phyloP scores from a whole-genome alignment of 2,329 filamentous ascomycete species.

The Penicillium paneum region DNA sequence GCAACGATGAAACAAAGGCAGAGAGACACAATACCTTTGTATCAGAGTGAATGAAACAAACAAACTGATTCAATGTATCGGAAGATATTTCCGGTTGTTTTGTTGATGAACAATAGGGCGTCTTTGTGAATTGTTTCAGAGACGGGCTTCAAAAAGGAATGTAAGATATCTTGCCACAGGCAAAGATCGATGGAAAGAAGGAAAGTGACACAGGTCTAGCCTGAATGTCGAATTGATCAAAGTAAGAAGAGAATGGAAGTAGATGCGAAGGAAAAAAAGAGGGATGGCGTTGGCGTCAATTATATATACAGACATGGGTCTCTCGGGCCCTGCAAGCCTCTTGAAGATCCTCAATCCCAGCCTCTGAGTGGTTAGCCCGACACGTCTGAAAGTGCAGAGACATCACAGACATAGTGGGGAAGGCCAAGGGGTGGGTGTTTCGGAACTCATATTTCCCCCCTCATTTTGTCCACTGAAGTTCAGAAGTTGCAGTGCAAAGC shows the following conservation, averaged over 20 bases:
- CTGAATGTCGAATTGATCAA: slow-evolving; percentile 30
- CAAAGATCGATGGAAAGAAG: slow-evolving; percentile 28
- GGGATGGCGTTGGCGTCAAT: slow-evolving; percentile 16
- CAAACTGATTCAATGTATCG: background rate
- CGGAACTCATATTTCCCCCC: background rate
- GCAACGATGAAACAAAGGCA: background rate
- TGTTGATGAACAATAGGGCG: slow-evolving; percentile 1
- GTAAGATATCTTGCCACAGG: slow-evolving; percentile 35
- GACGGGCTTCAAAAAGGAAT: slow-evolving; percentile 22
- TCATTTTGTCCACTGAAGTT: background rate
- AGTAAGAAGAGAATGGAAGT: slow-evolving; percentile 15
- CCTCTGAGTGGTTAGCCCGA: slow-evolving; percentile 17
- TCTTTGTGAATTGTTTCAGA: slow-evolving; percentile 4
- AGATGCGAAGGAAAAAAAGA: slow-evolving; percentile 15
- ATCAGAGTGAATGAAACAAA: slow-evolving; percentile 12
- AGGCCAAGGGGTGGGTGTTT: slow-evolving; percentile 19
- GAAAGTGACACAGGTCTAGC: slow-evolving; percentile 38
- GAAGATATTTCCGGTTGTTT: background rate
- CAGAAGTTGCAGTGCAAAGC: background rate
- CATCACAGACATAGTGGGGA: slow-evolving; percentile 1
- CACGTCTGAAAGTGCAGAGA: slow-evolving; percentile 4
- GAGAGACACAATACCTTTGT: slow-evolving; percentile 29
- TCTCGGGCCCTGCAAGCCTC: slow-evolving; percentile 2
- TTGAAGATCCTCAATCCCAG: background rate
- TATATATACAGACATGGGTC: slow-evolving; percentile 20